Conservation (phyloP, 2,329 filamentous ascomycete species). For the Xylariaceae sp. region DNA sequence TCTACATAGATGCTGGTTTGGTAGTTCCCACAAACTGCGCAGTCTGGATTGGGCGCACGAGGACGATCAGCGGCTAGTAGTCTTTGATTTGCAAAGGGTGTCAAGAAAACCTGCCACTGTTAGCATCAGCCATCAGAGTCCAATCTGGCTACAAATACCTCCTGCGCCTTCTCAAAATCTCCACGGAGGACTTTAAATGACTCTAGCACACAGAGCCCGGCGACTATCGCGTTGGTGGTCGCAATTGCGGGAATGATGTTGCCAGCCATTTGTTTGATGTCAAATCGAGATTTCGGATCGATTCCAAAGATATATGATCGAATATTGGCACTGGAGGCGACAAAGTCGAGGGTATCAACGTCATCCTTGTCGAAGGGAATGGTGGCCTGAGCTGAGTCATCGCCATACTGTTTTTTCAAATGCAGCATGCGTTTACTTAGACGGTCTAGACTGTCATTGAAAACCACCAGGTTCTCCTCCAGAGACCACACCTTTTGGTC, state of each 20-base stretch:
- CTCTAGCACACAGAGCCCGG: slow-evolving; percentile 85
- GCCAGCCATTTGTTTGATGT: slow-evolving; percentile 98
- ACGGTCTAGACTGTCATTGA: slow-evolving; percentile 76
- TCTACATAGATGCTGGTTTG: slow-evolving; percentile 66
- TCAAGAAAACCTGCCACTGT: slow-evolving; percentile 65
- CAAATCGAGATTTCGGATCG: slow-evolving; percentile 83
- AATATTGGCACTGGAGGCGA: slow-evolving; percentile 84
- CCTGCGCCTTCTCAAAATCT: slow-evolving; percentile 67
- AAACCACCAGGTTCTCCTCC: slow-evolving; percentile 79
- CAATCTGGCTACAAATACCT: slow-evolving; percentile 43
- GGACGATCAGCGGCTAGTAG: slow-evolving; percentile 55
- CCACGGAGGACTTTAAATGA: slow-evolving; percentile 83
- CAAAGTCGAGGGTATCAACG: slow-evolving; percentile 90
- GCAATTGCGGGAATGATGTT: slow-evolving; percentile 99
- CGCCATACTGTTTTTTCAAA: slow-evolving; percentile 46
- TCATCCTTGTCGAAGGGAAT: slow-evolving; percentile 97
- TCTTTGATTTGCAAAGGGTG: slow-evolving; percentile 57
- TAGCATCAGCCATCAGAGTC: slow-evolving; percentile 3
- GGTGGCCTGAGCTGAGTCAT: slow-evolving; percentile 51
- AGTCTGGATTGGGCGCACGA: slow-evolving; percentile 70
- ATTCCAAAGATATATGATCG: slow-evolving; percentile 88
- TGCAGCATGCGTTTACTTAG: slow-evolving; percentile 70
- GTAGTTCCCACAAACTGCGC: slow-evolving; percentile 75
- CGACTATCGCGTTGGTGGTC: slow-evolving; percentile 95
- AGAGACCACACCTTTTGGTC: slow-evolving; percentile 79